Evolutionary conservation across 2,329 filamentous ascomycete species (phyloP).

Genomic region (Ophiostoma sp.): DNA sequence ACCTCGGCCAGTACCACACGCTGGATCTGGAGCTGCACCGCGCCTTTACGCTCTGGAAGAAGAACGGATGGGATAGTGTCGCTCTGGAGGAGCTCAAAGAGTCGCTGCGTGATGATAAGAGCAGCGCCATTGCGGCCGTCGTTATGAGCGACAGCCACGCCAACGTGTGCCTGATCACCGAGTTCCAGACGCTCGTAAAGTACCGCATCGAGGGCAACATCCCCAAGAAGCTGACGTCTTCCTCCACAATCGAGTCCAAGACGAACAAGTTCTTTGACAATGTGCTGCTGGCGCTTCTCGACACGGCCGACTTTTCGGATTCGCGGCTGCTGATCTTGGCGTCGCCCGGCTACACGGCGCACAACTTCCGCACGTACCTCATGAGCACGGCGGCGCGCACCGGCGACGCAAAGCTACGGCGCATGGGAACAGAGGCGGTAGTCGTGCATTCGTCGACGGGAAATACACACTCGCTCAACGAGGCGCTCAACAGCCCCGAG

Average conservation of each 20-base stretch:
- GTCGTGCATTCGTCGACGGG: slow-evolving; percentile 82
- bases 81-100: slow-evolving; percentile 72
- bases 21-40: slow-evolving; percentile 80
- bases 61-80: slow-evolving; percentile 83
- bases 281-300: slow-evolving; percentile 66
- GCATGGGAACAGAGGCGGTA: slow-evolving; percentile 56
- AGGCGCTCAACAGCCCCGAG: slow-evolving; percentile 76
- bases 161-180: slow-evolving; percentile 76
- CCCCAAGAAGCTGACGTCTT: slow-evolving; percentile 59
- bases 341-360: slow-evolving; percentile 81
- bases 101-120: slow-evolving; percentile 69
- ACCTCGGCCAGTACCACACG: slow-evolving; percentile 53
- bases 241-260: slow-evolving; percentile 51
- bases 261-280: slow-evolving; percentile 74
- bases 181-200: slow-evolving; percentile 71
- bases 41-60: slow-evolving; percentile 83
- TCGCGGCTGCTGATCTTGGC: slow-evolving; percentile 74
- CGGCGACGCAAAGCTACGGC: slow-evolving; percentile 63
- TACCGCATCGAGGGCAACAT: slow-evolving; percentile 62
- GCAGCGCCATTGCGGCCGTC: slow-evolving; percentile 79
- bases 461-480: slow-evolving; percentile 79
- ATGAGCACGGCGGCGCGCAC: slow-evolving; percentile 53
- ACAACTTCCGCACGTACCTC: slow-evolving; percentile 71
- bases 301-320: slow-evolving; percentile 68
- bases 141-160: slow-evolving; percentile 88